A percentile compares a stretch with the other conserved stretches of the same genome.
Conservation (phyloP, 176 grass and related monocot genomes). For the Carex pumila region DNA sequence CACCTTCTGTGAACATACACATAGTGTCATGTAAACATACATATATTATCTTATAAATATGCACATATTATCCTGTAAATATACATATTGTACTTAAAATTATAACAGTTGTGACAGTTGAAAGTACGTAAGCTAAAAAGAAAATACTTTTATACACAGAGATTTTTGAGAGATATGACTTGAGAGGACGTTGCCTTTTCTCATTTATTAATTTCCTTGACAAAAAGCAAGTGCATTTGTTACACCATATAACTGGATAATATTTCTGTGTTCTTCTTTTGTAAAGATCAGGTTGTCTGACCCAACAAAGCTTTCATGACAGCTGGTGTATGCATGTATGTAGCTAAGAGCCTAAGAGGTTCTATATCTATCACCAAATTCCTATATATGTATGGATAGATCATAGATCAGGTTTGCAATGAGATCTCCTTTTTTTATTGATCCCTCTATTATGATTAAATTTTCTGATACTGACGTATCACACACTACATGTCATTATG, state of each 20-base stretch:
- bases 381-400: not conserved
- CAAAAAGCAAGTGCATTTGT: not conserved
- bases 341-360: not conserved
- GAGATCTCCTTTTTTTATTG: not conserved
- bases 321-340: not conserved
- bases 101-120: too few relatives aligned
- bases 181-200: too few relatives aligned
- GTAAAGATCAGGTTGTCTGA: not conserved
- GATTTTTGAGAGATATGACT: too few relatives aligned
- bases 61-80: too few relatives aligned
- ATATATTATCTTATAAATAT: too few relatives aligned
- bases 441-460: not conserved
- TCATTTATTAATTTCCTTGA: not conserved
- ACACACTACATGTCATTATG: not conserved
- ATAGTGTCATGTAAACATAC: too few relatives aligned
- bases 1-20: too few relatives aligned
- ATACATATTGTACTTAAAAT: too few relatives aligned
- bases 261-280: not conserved
- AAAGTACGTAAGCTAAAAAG: too few relatives aligned
- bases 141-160: too few relatives aligned
- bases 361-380: not conserved
- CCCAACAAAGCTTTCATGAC: conserved; percentile 14
- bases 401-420: not conserved
- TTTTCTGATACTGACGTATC: not conserved
- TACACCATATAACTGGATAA: not conserved